A percentile compares a stretch with the other conserved stretches of the same genome.
Evolutionary conservation across 2,329 filamentous ascomycete genomes (phyloP).

Genomic region (Trichoderma sp.): DNA sequence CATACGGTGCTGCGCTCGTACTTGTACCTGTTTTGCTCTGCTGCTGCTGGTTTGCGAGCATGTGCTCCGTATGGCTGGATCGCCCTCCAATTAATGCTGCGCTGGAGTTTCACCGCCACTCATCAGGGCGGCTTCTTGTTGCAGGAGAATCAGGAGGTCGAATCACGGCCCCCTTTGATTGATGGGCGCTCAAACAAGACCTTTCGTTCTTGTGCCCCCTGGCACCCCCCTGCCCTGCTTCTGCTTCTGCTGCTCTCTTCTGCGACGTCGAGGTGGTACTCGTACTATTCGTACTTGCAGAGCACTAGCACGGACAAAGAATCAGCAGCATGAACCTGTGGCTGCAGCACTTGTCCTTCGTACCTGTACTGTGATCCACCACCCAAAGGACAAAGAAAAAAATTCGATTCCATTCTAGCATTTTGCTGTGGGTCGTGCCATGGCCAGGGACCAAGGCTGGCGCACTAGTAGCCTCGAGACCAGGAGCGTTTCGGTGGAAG

Average conservation of each 20-base stretch:
- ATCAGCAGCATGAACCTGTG: not conserved
- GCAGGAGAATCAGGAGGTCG: slow-evolving; percentile 18
- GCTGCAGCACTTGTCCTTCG: not conserved
- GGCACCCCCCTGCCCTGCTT: not conserved
- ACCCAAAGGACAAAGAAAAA: not conserved
- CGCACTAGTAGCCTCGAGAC: slow-evolving; percentile 15
- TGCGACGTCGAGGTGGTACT: slow-evolving; percentile 11
- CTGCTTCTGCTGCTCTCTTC: slow-evolving; percentile 1
- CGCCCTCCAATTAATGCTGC: slow-evolving; percentile 10
- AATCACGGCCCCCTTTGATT: slow-evolving; percentile 10
- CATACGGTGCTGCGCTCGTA: not conserved
- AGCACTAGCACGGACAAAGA: not conserved
- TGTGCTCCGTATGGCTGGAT: slow-evolving; percentile 7
- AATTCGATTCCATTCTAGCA: not conserved
- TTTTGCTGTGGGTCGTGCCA: slow-evolving; percentile 16
- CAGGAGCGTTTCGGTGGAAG: not conserved
- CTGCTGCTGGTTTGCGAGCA: not conserved
- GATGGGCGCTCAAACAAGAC: slow-evolving; percentile 7
- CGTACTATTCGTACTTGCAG: too few species aligned
- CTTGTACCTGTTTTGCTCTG: not conserved
- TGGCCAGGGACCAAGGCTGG: slow-evolving; percentile 3
- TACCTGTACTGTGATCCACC: slow-evolving; percentile 6
- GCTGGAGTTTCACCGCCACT: slow-evolving; percentile 22
- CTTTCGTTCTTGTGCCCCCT: not conserved
- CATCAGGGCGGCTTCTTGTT: slow-evolving; percentile 21